A percentile compares a stretch with the other conserved stretches of the same genome.
Conservation (phyloP, 2,329 filamentous ascomycete genomes). For the Cyanodermella asteris region DNA sequence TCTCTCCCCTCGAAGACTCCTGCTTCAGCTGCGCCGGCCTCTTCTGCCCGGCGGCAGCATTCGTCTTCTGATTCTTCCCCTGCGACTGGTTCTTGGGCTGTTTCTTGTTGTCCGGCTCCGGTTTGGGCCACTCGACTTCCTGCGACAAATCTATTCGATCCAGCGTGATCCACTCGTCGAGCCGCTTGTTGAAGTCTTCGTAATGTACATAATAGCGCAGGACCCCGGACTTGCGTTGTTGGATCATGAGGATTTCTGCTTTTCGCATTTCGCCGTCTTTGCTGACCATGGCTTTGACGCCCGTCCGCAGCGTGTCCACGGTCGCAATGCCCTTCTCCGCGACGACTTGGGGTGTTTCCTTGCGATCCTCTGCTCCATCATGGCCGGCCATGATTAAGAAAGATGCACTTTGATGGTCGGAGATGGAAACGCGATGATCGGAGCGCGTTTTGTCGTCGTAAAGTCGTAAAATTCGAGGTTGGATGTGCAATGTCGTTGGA, state of each 20-base stretch:
- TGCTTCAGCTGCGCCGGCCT: slow-evolving; percentile 14
- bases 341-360: slow-evolving; percentile 33
- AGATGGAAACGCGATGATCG: too few relatives aligned
- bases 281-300: slow-evolving; percentile 9
- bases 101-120: slow-evolving; percentile 41
- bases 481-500: too few relatives aligned
- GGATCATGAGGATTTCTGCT: slow-evolving; percentile 90
- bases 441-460: too few relatives aligned
- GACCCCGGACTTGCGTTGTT: slow-evolving; percentile 71
- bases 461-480: too few relatives aligned
- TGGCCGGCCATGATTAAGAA: slow-evolving; percentile 32
- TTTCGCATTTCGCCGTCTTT: slow-evolving; percentile 65
- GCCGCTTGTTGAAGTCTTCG: slow-evolving; percentile 88
- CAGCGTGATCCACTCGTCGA: slow-evolving; percentile 72
- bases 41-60: slow-evolving; percentile 21
- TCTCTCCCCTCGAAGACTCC: too few relatives aligned
- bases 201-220: slow-evolving; percentile 93
- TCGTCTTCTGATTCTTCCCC: slow-evolving; percentile 36
- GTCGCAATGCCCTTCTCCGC: slow-evolving; percentile 68
- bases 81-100: too few relatives aligned
- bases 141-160: slow-evolving; percentile 65
- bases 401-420: too few relatives aligned
- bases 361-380: slow-evolving; percentile 30
- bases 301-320: slow-evolving; percentile 58
- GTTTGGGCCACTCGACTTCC: slow-evolving; percentile 90